Evolutionary conservation across 2,329 filamentous ascomycete species (phyloP).

Genomic region (Arthrobotrys pseudoclavata): DNA sequence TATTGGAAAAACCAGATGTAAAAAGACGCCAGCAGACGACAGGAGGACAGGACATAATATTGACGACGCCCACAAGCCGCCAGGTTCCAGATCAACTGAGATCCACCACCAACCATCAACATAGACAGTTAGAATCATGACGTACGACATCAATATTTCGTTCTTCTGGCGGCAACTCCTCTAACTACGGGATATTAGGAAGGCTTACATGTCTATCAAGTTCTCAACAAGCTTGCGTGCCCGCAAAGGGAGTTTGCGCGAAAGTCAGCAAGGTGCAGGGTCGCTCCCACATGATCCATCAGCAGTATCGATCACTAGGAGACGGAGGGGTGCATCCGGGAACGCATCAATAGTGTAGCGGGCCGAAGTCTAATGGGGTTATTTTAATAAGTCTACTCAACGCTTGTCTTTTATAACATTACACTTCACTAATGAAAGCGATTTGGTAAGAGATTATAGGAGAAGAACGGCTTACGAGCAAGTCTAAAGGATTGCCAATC

Average conservation of each 20-base stretch:
- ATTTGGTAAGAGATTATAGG: neutral
- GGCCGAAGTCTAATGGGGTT: constrained; percentile 5
- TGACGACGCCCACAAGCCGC: no score
- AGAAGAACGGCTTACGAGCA: constrained; percentile 25
- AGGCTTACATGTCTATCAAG: constrained; percentile 33
- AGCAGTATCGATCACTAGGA: constrained; percentile 41
- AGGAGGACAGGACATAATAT: no score
- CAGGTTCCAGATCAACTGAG: neutral
- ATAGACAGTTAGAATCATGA: neutral
- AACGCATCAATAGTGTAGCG: constrained; percentile 35
- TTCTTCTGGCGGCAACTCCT: neutral
- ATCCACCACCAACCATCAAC: neutral
- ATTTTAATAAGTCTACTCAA: neutral
- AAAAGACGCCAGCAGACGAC: no score
- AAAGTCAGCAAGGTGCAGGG: constrained; percentile 36
- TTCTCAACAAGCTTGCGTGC: neutral
- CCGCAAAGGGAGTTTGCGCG: neutral
- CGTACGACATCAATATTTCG: neutral
- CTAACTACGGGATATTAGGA: neutral
- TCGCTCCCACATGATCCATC: constrained; percentile 41
- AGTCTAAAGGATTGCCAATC: constrained; percentile 36
- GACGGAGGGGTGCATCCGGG: constrained; percentile 25
- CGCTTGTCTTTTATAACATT: neutral
- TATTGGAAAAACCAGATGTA: no score
- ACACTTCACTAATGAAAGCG: neutral